Percentiles rank a stretch among this genome's conserved stretches.
These are phyloP conservation scores for Calonectria pseudoreteaudii DNA, from an alignment of 2,329 filamentous ascomycete genomes.

Conservation along the genomic window DNA sequence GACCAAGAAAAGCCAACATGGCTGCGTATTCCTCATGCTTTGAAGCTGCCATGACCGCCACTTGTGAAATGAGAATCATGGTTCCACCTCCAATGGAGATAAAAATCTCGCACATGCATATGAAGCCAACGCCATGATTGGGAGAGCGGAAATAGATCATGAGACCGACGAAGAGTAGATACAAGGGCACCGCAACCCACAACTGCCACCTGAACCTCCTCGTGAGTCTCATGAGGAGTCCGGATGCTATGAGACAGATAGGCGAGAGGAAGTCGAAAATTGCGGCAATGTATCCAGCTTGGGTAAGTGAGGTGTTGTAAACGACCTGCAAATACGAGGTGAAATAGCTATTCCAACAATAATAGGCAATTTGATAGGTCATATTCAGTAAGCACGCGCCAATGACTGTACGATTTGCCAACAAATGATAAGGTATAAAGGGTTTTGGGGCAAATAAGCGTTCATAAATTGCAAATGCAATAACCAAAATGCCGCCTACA, in stretches of 20 bases:
- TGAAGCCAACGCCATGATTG: not conserved
- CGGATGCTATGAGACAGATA: slow-evolving; percentile 4
- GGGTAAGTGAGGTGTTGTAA: slow-evolving; percentile 19
- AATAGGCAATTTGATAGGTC: slow-evolving; percentile 1
- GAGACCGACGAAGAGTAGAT: not conserved
- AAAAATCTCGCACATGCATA: not conserved
- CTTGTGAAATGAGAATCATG: not conserved
- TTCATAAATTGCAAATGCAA: slow-evolving; percentile 64
- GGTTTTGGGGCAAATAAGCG: slow-evolving; percentile 56
- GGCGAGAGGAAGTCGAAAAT: slow-evolving; percentile 27
- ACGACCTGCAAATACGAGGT: slow-evolving; percentile 29
- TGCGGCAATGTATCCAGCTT: slow-evolving; percentile 28
- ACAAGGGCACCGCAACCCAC: not conserved
- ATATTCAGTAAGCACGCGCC: slow-evolving; percentile 33
- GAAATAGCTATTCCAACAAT: slow-evolving; percentile 16
- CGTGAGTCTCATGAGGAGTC: slow-evolving; percentile 37
- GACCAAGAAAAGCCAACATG: not conserved
- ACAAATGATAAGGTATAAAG: slow-evolving; percentile 47
- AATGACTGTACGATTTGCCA: slow-evolving; percentile 58
- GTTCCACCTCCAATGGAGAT: not conserved
- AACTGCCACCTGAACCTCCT: slow-evolving; percentile 45
- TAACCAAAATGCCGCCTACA: slow-evolving; percentile 60
- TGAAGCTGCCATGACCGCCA: not conserved
- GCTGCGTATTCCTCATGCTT: not conserved
- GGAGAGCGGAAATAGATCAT: not conserved